Base-by-base conservation (phyloP, 139 green algal species). In the Tetratostichococcus sp. region DNA sequence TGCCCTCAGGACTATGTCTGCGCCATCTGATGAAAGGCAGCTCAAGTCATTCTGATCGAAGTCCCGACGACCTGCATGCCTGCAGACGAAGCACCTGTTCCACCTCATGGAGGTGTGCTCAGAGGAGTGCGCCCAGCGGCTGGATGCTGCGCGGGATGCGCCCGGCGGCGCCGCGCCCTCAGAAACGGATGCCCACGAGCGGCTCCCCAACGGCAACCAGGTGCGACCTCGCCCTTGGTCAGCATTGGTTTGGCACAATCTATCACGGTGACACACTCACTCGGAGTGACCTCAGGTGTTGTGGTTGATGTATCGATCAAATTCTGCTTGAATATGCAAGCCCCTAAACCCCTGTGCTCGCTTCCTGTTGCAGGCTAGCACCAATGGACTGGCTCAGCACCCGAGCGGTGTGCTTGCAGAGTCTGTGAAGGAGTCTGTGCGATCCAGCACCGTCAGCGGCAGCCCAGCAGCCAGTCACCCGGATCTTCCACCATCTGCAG, bases 81-180 rank as follows among this genome's bases (percentile, higher is more conserved):
- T 26, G 19, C 76, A 81, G 43, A 66, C 69, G 43, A 32, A 58
- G 32, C 71, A 81, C 34, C 28, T 81, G 39, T 34, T 67, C 28
- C 39, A 8, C 8, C 23, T 77, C 70, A 66, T 80, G 70, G 76
- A 80, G 31, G 35, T 32, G 17, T 39, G 57, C 22, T 58, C 62
- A 58, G 17, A 69, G 35, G 69, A 80, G 69, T 43, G 75, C 69
- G 26, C 6, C 0, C 67, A 67, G 5, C 19, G 28, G 2, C 11
- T 80, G 59, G 70, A 70, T 0, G 62, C 34, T 30, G 30, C 76
- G 59, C 35, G 34, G 28, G 69, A 34, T 35, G 26, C 32, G 32
- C 50, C 14, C 19, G 19, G 17, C 50, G 19, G 50, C 50, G 50
- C 50, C 2, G 19, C 50, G 50, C 2, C 19, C 50, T 62, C 50